phyloP scores from a whole-genome alignment of 228 moss, liverwort and hornwort species.

The Sphagnum magellanicum region DNA sequence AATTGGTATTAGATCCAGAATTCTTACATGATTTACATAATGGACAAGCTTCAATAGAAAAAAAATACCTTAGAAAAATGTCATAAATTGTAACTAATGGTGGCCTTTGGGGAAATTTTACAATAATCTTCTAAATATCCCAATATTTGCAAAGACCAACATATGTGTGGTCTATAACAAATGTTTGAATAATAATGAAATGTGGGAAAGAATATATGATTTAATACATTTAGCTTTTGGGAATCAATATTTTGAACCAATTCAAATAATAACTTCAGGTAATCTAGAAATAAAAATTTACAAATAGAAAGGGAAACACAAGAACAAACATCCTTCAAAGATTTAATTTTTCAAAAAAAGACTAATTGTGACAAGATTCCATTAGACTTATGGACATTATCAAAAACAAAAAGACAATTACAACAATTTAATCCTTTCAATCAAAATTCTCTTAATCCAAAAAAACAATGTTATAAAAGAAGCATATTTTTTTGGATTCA shows the following conservation, averaged over 20 bases:
- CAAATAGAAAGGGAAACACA: too few species aligned
- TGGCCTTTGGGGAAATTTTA: neutral
- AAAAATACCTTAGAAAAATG: neutral
- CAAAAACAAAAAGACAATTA: too few species aligned
- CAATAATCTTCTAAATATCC: neutral
- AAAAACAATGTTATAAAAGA: neutral
- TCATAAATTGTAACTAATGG: neutral
- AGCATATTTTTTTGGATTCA: neutral
- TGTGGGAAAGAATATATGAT: neutral
- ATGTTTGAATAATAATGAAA: neutral
- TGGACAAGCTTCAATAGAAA: neutral
- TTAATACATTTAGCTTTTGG: neutral
- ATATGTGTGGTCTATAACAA: neutral
- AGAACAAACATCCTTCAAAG: too few species aligned
- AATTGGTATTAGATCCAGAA: neutral
- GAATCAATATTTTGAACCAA: neutral
- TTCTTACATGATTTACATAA: neutral
- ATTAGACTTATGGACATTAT: neutral
- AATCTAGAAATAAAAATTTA: too few species aligned
- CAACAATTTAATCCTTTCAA: too few species aligned
- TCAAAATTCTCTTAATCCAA: too few species aligned
- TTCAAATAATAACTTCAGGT: too few species aligned
- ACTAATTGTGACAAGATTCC: neutral
- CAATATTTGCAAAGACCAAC: neutral
- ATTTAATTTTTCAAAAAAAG: too few species aligned